phyloP scores from a whole-genome alignment of 2,329 filamentous ascomycete species.

The Lachnellula hyalina region DNA sequence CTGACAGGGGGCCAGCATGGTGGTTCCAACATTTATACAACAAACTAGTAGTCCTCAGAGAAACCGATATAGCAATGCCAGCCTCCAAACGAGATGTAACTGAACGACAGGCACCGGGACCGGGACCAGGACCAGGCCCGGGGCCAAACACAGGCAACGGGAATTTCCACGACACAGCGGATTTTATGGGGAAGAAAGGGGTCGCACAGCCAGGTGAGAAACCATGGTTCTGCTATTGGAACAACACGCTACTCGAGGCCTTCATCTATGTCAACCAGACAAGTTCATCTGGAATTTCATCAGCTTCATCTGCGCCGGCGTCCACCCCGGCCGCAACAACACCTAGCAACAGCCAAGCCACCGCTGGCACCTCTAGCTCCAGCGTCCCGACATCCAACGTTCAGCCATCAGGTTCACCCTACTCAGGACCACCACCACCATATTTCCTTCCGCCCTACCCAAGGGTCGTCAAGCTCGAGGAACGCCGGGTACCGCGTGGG shows the following conservation, averaged over 20 bases:
- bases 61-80: slow-evolving; percentile 15
- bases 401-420: slow-evolving; percentile 10
- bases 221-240: slow-evolving; percentile 69
- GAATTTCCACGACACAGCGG: background rate
- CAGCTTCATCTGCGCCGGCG: background rate
- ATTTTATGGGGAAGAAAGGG: slow-evolving; percentile 25
- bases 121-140: too few species aligned
- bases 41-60: slow-evolving; percentile 53
- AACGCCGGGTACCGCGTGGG: slow-evolving; percentile 43
- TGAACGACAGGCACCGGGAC: background rate
- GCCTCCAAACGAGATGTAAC: slow-evolving; percentile 12
- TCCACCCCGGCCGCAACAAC: slow-evolving; percentile 3
- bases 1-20: slow-evolving; percentile 53
- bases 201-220: slow-evolving; percentile 48
- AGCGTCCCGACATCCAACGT: slow-evolving; percentile 27
- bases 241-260: slow-evolving; percentile 59
- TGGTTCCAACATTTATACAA: slow-evolving; percentile 59
- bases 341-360: background rate
- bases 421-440: slow-evolving; percentile 13
- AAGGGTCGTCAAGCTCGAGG: slow-evolving; percentile 60
- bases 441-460: slow-evolving; percentile 39
- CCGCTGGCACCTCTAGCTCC: slow-evolving; percentile 7
- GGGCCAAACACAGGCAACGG: too few species aligned
- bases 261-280: slow-evolving; percentile 55
- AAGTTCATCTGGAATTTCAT: slow-evolving; percentile 28